Base-by-base conservation (phyloP, 805 yeast genomes). In the Kazachstania kunashirensis region DNA sequence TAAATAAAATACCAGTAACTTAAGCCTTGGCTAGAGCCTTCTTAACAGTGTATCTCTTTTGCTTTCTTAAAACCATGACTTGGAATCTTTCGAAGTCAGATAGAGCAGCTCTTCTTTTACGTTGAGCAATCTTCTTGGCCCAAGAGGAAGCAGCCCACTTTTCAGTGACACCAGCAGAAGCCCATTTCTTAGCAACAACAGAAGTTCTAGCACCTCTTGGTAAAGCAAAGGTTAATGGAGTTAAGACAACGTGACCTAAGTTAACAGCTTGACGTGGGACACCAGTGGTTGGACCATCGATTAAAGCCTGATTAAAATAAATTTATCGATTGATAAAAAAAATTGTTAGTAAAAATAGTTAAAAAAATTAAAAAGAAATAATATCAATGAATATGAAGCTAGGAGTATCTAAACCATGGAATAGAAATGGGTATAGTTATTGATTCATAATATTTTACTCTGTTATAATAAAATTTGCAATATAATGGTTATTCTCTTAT, bases 31-130 rank as follows among this genome's bases (percentile, higher is more conserved):
- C 95, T 63, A 83, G 79, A 70, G 94, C 94, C 78, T 85, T 88
- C 76, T 82, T 84, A 63, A 85, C 89, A 71, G 86, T 84, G 67
- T 69, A 81, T 74, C 86, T 83, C 74, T 84, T 85, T 78, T 94
- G 96, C 80, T 89, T 92, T 83, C 83, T 92, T 68, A 86, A 79
- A 59, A 86, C 94, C 69, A 83, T 66, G 59, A 89, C 98, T 79
- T 89, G 96, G 96, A 92, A 92, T 80, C 99, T 88, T 77, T 92
- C 96, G 62, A 92, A 92, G 73, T 92, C 99, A 57, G 89, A 66
- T 68, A 94, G 82, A 65, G 79, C 73, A 61, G 94, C 70, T 79
- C 98, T 84, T 71, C 79, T 84, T 70, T 82, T 79, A 71, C 84
- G 85, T 71, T 84, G 81, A 66, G 94, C 96, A 62, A 92, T 81